Evolutionary conservation across 2,329 filamentous ascomycete species (phyloP), one percentile per base, ranked within the genome.

Genomic region (Myriosclerotinia curreyana): DNA sequence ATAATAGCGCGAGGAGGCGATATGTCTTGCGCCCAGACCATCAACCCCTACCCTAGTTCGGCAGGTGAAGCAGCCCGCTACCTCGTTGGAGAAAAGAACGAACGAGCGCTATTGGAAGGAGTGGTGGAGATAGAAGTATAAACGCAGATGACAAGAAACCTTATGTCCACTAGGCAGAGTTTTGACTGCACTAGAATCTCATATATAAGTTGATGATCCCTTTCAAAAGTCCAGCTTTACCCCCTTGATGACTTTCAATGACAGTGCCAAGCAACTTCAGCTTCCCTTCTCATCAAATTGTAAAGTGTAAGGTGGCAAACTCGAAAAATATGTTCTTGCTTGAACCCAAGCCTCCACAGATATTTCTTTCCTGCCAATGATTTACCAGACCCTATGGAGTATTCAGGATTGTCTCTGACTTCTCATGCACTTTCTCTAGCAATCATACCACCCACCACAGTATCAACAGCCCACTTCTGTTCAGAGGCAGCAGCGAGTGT

Each of bases 151-250:
- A 66, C 66, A 49, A 66, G 65, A 62, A 68, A 60, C 64, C 65
- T 68, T 70, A 69, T 68, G 65, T 67, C 69, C 71, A 69, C 66
- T 70, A 62, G 69, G 67, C 66, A 67, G 54, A 53, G 46, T 62
- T 46, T 62, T 53, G 49, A 53, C 65, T 64, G 65, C 59, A 60
- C 64, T 65, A 64, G 42, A 40, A 51, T 63, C 55, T 67, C 66
- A 69, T 66, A 62, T 71, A 71, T 71, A 69, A 67, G 69, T 38
- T 59, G 61, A 64, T 66, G 66, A 53, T 62, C 66, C 55, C 25
- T 64, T 62, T 62, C 64, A 64, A 51, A 40, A 66, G 56, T 42
- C 50, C 36, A 44, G 58, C 56, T 66, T 67, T 61, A 66, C 64
- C 64, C 62, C 62, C 66, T 66, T 69, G 48, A 50, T 49, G 51